Base-by-base conservation (phyloP, 179 eudicot species). In the Corrigiola litoralis region DNA sequence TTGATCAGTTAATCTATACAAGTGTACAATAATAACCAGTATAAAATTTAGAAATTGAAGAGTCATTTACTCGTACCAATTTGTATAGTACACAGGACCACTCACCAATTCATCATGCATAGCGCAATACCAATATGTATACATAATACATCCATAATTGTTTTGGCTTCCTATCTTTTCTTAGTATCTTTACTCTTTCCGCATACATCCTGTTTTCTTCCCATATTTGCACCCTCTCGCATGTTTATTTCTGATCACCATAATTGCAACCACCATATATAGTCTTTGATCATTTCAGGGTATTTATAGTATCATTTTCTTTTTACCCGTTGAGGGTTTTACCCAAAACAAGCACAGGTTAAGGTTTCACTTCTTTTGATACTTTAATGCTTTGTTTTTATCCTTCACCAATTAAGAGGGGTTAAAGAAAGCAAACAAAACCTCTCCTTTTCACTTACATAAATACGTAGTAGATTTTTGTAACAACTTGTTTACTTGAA, bases 231-330 rank as follows among this genome's bases (percentile, higher is more conserved):
- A 65, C 76, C 27, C 6, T 37, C 32, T 53, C 68, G 60, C 58
- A 70, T 70, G 57, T 53, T 53, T 31, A 41, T 54, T 40, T 59
- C n/a, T n/a, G 4, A 69, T 40, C 37, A 28, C 61, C 45, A 63
- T 40, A 46, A 63, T 63, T 44, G 63, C 38, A 60, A 18, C n/a
- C 33, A 6, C 21, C 4, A 50, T 20, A 23, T 6, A 20, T n/a
- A 11, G 28, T 59, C 14, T 56, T 25, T 8, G 38, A 48, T 59
- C 34, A 41, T 59, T n/a, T 59, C 21, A 50, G 16, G 14, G 27
- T 7, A 5, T 45, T 13, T 40, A 41, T 16, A 67, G n/a, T n/a
- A n/a, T n/a, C n/a, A n/a, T 31, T 49, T 37, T 6, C 23, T 27
- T 9, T 59, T 48, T 18, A 16, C 58, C 28, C 59, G 50, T 54